A percentile compares a stretch with the other conserved stretches of the same genome.
These are phyloP conservation scores for Brassica balearica DNA, from an alignment of 441 rosid species.

Conservation along the genomic window DNA sequence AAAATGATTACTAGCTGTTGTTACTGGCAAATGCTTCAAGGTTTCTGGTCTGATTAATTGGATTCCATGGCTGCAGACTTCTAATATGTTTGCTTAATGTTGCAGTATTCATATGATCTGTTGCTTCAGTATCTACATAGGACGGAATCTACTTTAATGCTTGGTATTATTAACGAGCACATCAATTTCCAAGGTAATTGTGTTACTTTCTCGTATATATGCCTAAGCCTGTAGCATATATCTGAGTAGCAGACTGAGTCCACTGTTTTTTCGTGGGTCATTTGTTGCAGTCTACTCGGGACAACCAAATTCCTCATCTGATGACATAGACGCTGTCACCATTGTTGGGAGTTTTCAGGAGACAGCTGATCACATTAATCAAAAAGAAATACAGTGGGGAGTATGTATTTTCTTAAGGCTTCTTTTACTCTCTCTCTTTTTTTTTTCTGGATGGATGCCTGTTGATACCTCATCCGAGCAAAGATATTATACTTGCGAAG, in stretches of 20 bases:
- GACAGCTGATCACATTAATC: conserved; percentile 73
- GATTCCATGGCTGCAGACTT: conserved; percentile 27
- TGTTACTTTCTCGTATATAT: conserved; percentile 26
- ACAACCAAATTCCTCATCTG: conserved; percentile 82
- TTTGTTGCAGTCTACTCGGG: conserved; percentile 84
- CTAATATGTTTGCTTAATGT: conserved; percentile 44
- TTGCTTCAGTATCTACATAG: conserved; percentile 81
- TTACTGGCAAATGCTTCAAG: conserved; percentile 2
- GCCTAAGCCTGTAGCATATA: not conserved
- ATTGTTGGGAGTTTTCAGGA: conserved; percentile 83
- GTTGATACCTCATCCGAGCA: too few species aligned
- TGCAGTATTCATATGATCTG: conserved; percentile 35
- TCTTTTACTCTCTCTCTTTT: too few species aligned
- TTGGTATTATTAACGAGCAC: conserved; percentile 89
- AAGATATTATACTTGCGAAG: too few species aligned
- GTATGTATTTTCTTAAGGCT: conserved; percentile 51
- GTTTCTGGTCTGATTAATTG: conserved; percentile 22
- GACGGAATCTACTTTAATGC: conserved; percentile 81
- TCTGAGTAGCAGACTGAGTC: conserved; percentile 9
- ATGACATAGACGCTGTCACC: conserved; percentile 85
- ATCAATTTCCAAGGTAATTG: conserved; percentile 86
- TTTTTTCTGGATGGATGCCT: too few species aligned
- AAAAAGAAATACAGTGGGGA: conserved; percentile 98
- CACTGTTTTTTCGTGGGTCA: conserved; percentile 22
- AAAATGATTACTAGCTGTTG: not conserved